Conservation (phyloP, 2,329 filamentous ascomycete genomes). For the Exserohilum rostratum region DNA sequence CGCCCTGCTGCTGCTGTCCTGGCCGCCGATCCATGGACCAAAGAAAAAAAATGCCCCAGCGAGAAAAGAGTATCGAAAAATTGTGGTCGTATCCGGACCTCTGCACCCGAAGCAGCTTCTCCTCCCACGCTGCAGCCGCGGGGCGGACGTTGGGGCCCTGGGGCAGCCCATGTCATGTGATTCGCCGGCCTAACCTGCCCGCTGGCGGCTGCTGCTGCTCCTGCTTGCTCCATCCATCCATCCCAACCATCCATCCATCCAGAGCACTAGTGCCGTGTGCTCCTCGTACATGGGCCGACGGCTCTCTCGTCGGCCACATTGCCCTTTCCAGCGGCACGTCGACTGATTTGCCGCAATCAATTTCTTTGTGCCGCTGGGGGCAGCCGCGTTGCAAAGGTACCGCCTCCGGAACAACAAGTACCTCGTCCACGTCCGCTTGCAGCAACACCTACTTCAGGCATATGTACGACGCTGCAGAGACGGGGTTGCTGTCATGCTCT, state of each 20-base stretch:
- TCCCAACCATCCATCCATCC: no score
- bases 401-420: slow-evolving; percentile 45
- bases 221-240: slow-evolving; percentile 10
- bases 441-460: slow-evolving; percentile 34
- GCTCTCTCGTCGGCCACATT: slow-evolving; percentile 32
- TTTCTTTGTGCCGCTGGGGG: slow-evolving; percentile 34
- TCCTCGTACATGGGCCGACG: slow-evolving; percentile 20
- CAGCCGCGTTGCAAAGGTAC: slow-evolving; percentile 34
- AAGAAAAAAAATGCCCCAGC: not conserved
- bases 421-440: slow-evolving; percentile 40
- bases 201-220: slow-evolving; percentile 6
- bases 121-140: slow-evolving; percentile 16
- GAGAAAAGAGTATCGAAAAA: no score
- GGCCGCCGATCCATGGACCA: not conserved
- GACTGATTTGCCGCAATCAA: slow-evolving; percentile 36
- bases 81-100: no score
- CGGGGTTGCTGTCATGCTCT: slow-evolving; percentile 43
- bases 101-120: slow-evolving; percentile 14
- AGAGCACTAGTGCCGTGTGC: slow-evolving; percentile 23
- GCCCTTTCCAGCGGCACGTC: slow-evolving; percentile 28
- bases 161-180: slow-evolving; percentile 22
- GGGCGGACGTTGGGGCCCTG: not conserved
- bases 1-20: not conserved
- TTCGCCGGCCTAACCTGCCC: slow-evolving; percentile 11
- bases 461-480: slow-evolving; percentile 33